A percentile compares a stretch with the other conserved stretches of the same genome.
phyloP scores from a whole-genome alignment of 352 stramenopile species.

The Globisporangium okanoganense region DNA sequence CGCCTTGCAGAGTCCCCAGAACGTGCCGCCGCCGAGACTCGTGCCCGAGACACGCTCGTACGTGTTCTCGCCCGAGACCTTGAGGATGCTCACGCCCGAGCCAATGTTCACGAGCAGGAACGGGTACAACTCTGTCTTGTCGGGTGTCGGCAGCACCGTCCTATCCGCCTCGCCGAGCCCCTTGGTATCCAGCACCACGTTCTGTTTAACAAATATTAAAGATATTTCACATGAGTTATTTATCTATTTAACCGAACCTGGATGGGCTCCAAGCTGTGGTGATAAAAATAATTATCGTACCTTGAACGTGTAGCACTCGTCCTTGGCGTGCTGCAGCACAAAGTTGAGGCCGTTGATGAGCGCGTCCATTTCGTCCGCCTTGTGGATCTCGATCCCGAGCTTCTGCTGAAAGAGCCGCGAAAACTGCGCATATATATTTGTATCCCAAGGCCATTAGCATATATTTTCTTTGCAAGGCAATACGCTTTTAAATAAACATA shows the following conservation, averaged over 20 bases:
- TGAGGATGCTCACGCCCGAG: constrained; percentile 96
- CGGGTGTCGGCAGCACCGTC: constrained; percentile 53
- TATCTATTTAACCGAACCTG: too few relatives aligned
- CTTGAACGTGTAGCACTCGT: constrained; percentile 97
- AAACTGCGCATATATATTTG: constrained; percentile 28
- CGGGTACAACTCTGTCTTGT: constrained; percentile 80
- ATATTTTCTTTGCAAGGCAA: too few relatives aligned
- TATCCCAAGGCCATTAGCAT: too few relatives aligned
- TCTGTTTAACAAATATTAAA: constrained; percentile 10
- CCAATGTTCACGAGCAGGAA: constrained; percentile 98
- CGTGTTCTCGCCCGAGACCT: constrained; percentile 83
- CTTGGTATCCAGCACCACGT: constrained; percentile 58
- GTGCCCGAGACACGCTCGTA: constrained; percentile 96
- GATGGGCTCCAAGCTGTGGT: too few relatives aligned
- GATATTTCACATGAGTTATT: not conserved
- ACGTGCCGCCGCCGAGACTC: constrained; percentile 97
- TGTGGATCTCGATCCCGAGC: constrained; percentile 91
- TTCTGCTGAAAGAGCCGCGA: constrained; percentile 83
- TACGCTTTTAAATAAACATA: too few relatives aligned
- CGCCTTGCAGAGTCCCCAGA: constrained; percentile 93
- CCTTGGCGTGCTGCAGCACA: constrained; percentile 87
- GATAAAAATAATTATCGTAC: constrained; percentile 17
- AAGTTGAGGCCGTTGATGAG: constrained; percentile 97
- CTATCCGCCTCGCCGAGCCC: constrained; percentile 56
- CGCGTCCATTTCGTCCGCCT: constrained; percentile 96